Percentiles rank a stretch among this genome's conserved stretches.
These are phyloP conservation scores for Melampsora medusae DNA, from an alignment of 1,284 basidiomycete species.

Conservation along the genomic window DNA sequence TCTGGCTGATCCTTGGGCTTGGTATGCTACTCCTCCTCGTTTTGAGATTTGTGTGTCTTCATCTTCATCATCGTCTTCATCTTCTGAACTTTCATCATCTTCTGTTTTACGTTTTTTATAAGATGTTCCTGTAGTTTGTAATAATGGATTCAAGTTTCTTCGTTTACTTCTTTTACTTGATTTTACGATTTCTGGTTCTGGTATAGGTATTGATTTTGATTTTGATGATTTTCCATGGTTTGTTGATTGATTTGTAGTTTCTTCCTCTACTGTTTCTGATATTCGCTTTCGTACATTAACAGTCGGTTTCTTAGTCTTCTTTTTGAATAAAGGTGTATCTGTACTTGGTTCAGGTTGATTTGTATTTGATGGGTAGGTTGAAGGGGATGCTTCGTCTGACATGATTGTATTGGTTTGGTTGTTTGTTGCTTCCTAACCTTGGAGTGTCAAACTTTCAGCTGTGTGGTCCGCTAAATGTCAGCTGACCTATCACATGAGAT, in stretches of 20 bases:
- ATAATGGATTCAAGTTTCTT: background rate
- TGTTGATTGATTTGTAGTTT: background rate
- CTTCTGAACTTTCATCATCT: constrained; percentile 28
- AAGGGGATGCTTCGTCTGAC: too few species aligned
- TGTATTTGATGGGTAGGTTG: too few species aligned
- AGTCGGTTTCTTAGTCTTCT: too few species aligned
- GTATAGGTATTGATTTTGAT: background rate
- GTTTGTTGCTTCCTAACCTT: too few species aligned
- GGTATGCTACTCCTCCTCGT: background rate
- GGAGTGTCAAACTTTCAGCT: too few species aligned
- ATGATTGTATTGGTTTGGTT: too few species aligned
- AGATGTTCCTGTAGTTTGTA: background rate
- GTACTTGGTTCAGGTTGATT: too few species aligned
- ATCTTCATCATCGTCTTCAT: constrained; percentile 52
- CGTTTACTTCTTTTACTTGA: background rate
- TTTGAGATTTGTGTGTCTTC: constrained; percentile 52
- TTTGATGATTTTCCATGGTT: background rate
- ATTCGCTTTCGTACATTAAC: too few species aligned
- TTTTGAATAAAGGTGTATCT: too few species aligned
- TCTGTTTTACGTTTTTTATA: background rate
- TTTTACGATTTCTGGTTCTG: background rate
- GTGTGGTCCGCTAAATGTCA: too few species aligned
- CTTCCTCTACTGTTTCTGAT: too few species aligned
- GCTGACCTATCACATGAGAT: too few species aligned
- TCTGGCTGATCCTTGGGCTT: constrained; percentile 45